Percentiles rank a stretch among this genome's conserved stretches.
These are phyloP conservation scores for Klebsormidium nitens DNA, from an alignment of 139 green algal species.

Conservation along the genomic window DNA sequence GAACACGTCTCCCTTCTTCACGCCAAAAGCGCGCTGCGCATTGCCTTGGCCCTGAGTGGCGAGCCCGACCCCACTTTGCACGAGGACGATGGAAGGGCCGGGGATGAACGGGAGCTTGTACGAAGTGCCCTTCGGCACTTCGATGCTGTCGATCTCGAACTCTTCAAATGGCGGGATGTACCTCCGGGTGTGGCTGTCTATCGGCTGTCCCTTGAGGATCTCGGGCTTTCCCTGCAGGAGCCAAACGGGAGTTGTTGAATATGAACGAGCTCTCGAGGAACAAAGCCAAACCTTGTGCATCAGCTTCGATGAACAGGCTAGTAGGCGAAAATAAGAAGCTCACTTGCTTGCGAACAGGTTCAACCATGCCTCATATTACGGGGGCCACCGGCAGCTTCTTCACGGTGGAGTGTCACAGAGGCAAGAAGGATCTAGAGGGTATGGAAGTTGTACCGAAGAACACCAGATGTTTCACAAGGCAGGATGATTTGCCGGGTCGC, in stretches of 20 bases:
- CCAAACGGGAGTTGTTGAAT: constrained; percentile 37
- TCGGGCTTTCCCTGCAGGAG: constrained; percentile 33
- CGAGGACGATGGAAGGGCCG: constrained; percentile 36
- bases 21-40: background rate
- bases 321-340: no score
- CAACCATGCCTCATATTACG: no score
- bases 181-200: constrained; percentile 37
- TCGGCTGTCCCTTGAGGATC: constrained; percentile 33
- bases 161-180: constrained; percentile 88
- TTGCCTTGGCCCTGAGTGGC: background rate
- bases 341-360: no score
- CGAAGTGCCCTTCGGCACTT: constrained; percentile 6
- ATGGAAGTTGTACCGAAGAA: no score
- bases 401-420: no score
- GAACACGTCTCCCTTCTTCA: constrained; percentile 24
- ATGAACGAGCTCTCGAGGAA: constrained; percentile 9
- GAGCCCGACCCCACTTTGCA: background rate
- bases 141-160: constrained; percentile 66
- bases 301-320: no score
- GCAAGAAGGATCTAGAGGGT: no score
- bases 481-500: no score
- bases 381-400: no score
- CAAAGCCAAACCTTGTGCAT: no score
- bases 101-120: constrained; percentile 7
- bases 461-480: no score